Conservation (phyloP, 2,329 filamentous ascomycete species). For the Chrysoporthe austroafricana region DNA sequence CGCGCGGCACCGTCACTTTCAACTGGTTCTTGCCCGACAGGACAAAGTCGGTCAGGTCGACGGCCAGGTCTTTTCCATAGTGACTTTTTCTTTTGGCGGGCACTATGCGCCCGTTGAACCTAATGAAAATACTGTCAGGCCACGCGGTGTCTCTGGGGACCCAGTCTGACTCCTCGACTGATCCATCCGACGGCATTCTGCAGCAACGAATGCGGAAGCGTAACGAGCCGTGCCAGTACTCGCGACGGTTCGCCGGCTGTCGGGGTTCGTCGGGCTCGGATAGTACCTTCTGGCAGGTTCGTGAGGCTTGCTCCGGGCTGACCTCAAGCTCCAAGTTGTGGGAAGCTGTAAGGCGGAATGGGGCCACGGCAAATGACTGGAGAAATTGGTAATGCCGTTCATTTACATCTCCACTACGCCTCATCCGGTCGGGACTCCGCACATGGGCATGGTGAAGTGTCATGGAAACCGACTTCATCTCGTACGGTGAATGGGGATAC, state of each 20-base stretch:
- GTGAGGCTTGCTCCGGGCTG: conserved; percentile 39
- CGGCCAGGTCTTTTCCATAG: conserved; percentile 74
- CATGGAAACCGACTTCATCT: conserved; percentile 45
- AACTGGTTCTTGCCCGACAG: conserved; percentile 64
- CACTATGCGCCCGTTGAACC: conserved; percentile 65
- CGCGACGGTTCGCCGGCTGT: conserved; percentile 39
- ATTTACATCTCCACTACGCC: conserved; percentile 30
- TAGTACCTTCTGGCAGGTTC: conserved; percentile 40
- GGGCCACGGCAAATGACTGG: conserved; percentile 53
- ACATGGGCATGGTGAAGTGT: conserved; percentile 52
- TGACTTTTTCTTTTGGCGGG: conserved; percentile 68
- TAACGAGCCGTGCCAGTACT: conserved; percentile 55
- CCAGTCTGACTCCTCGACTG: conserved; percentile 60
- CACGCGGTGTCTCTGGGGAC: conserved; percentile 65
- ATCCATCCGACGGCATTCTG: conserved; percentile 31
- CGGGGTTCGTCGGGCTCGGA: conserved; percentile 32
- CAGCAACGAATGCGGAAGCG: conserved; percentile 74
- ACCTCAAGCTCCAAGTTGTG: conserved; percentile 55
- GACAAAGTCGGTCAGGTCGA: conserved; percentile 71
- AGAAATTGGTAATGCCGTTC: conserved; percentile 62
- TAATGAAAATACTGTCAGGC: conserved; percentile 72
- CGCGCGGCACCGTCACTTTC: conserved; percentile 50
- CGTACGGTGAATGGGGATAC: conserved; percentile 46
- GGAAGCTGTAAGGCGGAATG: conserved; percentile 41
- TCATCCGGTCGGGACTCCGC: conserved; percentile 53